Conservation (phyloP, 2,329 filamentous ascomycete genomes). For the Phaeosphaeria sp. region DNA sequence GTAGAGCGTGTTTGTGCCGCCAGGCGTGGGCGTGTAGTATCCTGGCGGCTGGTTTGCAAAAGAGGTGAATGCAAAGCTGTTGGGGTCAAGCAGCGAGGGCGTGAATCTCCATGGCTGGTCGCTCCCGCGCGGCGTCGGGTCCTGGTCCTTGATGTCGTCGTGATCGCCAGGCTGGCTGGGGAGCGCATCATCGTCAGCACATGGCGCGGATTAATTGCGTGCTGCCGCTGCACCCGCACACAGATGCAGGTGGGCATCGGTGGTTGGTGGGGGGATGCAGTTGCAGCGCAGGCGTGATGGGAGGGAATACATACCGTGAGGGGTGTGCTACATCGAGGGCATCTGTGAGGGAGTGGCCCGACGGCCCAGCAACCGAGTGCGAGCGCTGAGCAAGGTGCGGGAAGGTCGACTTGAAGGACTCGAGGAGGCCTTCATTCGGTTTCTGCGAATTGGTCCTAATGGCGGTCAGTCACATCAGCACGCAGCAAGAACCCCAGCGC, state of each 20-base stretch:
- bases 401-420: conserved; percentile 83
- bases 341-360: conserved; percentile 56
- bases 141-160: conserved; percentile 72
- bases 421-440: conserved; percentile 82
- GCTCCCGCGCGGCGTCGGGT: conserved; percentile 80
- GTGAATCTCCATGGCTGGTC: conserved; percentile 88
- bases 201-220: neutral
- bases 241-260: neutral
- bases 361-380: conserved; percentile 50
- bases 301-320: conserved; percentile 49
- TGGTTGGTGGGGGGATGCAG: neutral
- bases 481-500: neutral
- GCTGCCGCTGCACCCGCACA: neutral
- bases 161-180: conserved; percentile 55
- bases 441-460: conserved; percentile 79
- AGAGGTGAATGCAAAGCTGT: conserved; percentile 78
- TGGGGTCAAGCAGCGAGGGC: conserved; percentile 85
- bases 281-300: conserved; percentile 8
- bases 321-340: conserved; percentile 55
- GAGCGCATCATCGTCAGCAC: conserved; percentile 15
- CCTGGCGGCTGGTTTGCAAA: conserved; percentile 82
- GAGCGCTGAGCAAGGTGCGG: conserved; percentile 66
- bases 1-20: conserved; percentile 79
- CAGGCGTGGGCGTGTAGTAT: conserved; percentile 88
- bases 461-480: conserved; percentile 18